Conservation (phyloP, 1,284 basidiomycete genomes). For the Trichosporon inkin region DNA sequence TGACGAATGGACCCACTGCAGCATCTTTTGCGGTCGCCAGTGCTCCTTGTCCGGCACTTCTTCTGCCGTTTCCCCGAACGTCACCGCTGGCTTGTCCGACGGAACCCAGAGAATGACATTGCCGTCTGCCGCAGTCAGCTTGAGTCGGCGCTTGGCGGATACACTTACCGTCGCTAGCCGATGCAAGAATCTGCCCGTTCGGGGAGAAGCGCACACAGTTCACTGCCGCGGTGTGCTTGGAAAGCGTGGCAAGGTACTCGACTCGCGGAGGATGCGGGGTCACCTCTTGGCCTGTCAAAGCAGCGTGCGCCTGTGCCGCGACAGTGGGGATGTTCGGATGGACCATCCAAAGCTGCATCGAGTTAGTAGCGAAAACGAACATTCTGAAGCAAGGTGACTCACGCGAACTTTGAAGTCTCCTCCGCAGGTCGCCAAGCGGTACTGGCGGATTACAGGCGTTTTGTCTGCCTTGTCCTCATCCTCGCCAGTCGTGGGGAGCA, state of each 20-base stretch:
- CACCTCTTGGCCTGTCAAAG: conserved; percentile 55
- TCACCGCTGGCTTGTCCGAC: conserved; percentile 66
- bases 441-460: conserved; percentile 53
- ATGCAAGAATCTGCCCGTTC: conserved; percentile 87
- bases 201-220: conserved; percentile 96
- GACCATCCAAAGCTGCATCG: conserved; percentile 82
- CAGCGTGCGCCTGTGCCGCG: conserved; percentile 53
- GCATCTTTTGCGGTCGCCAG: conserved; percentile 87
- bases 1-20: conserved; percentile 58
- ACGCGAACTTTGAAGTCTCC: conserved; percentile 97
- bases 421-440: conserved; percentile 88
- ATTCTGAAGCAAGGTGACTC: conserved; percentile 47
- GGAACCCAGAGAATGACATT: conserved; percentile 95
- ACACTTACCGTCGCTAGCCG: conserved; percentile 83
- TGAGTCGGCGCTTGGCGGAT: not conserved
- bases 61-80: conserved; percentile 75
- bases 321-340: conserved; percentile 76
- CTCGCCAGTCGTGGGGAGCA: conserved; percentile 42
- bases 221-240: conserved; percentile 87
- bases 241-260: conserved; percentile 92
- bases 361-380: conserved; percentile 4
- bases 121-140: conserved; percentile 62
- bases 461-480: conserved; percentile 31
- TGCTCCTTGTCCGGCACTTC: conserved; percentile 88
- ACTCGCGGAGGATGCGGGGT: conserved; percentile 72